A percentile compares a stretch with the other conserved stretches of the same genome.
Conservation (phyloP, 495 filamentous ascomycete species). For the Aspergillus ellipticus region DNA sequence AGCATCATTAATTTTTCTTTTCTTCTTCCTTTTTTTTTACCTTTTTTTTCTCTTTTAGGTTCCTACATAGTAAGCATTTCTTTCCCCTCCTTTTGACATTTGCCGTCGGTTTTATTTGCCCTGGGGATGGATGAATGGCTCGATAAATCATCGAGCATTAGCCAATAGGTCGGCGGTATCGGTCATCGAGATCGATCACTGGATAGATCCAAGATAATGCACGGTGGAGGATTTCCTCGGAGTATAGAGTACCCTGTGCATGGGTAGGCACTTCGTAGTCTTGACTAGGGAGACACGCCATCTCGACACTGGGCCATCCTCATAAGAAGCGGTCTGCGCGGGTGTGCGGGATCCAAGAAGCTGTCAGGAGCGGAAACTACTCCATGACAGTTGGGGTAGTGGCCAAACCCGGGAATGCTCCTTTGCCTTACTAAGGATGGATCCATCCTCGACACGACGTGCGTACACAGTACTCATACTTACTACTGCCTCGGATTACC, state of each 20-base stretch:
- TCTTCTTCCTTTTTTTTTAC: no score
- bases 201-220: not conserved
- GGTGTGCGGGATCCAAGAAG: slow-evolving; percentile 3
- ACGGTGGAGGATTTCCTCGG: not conserved
- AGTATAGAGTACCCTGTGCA: not conserved
- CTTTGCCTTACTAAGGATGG: not conserved
- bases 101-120: no score
- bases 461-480: no score
- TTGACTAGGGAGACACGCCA: no score
- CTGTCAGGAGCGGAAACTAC: not conserved
- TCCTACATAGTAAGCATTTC: no score
- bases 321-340: slow-evolving; percentile 23
- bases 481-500: not conserved
- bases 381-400: not conserved
- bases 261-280: not conserved
- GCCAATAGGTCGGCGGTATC: not conserved
- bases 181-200: not conserved
- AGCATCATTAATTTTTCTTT: no score
- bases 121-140: no score
- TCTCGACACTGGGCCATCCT: not conserved
- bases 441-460: slow-evolving; percentile 6
- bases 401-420: no score
- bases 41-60: no score
- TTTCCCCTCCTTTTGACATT: no score
- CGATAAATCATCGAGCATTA: no score